Conservation (phyloP, 2,329 filamentous ascomycete genomes). For the Diaporthe sp. region DNA sequence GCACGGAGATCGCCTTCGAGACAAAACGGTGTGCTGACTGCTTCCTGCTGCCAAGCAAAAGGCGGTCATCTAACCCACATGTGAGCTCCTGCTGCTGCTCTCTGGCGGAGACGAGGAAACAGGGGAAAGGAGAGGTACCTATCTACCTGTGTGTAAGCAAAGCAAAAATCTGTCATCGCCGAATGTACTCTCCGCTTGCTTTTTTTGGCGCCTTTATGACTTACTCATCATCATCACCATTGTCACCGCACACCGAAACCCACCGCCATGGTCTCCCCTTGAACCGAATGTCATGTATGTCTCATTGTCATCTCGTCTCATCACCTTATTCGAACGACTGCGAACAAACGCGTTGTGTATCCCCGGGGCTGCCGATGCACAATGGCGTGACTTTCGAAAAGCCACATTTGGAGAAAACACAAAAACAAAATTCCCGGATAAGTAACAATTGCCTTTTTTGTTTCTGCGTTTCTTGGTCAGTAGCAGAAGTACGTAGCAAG, state of each 20-base stretch:
- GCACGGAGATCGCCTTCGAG: slow-evolving; percentile 18
- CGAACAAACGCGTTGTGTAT: neutral
- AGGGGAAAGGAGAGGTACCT: neutral
- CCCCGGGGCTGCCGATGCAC: neutral
- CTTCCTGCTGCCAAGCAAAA: slow-evolving; percentile 29
- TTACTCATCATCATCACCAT: neutral
- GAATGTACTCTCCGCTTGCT: neutral
- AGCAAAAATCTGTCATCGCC: slow-evolving; percentile 18
- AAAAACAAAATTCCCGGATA: neutral
- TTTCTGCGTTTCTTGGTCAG: no score
- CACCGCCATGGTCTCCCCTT: no score
- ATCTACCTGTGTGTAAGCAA: no score
- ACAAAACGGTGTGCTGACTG: slow-evolving; percentile 31
- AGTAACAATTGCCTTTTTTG: neutral
- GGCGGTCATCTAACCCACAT: slow-evolving; percentile 23
- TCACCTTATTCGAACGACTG: slow-evolving; percentile 30
- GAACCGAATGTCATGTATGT: slow-evolving; percentile 6
- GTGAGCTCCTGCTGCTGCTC: neutral
- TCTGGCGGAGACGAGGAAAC: neutral
- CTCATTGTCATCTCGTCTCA: slow-evolving; percentile 26
- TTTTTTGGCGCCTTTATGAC: neutral
- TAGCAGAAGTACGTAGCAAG: no score
- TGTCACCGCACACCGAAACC: no score
- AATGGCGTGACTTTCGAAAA: neutral
- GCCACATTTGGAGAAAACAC: neutral